Evolutionary conservation across 805 yeast species (phyloP), one percentile per base, ranked within the genome.

Genomic region (Myxozyma vanderwaltii): DNA sequence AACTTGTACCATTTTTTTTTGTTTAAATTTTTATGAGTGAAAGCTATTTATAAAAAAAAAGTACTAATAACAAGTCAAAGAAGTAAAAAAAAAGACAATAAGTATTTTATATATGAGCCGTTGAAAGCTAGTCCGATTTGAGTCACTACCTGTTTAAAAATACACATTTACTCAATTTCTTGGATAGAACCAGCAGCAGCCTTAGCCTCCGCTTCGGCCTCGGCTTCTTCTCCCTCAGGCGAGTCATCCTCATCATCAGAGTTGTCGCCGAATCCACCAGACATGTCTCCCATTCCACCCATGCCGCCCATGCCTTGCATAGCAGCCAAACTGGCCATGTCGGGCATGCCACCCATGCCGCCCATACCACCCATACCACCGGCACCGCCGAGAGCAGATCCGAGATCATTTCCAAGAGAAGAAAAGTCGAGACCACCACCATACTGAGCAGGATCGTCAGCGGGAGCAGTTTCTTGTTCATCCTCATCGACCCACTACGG

Each of bases 401-500:
- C 67, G 51, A 71, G 76, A 35, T 65, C 72, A 65, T 67, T 61
- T 27, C 57, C 58, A n/a, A 76, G 70, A 35, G 74, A 74, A 23
- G 73, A 68, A 59, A 79, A 76, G 63, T 74, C 76, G 65, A 72
- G 58, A 35, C 74, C 77, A 6, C 61, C 69, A 44, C 66, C 72
- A 27, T 63, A 60, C 68, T 67, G 69, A 54, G 72, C 67, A 26
- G 72, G 70, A 63, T 74, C 82, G 24, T 75, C 80, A 43, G 79
- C 86, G 10, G 77, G 79, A 52, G 74, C 78, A 59, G 85, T 91
- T 41, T 89, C 91, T 76, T 92, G 99, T 76, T 92, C 99, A 72
- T 92, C 99, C 78, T 92, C 98, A 72, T 92, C 99, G 41, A 89
- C 96, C 99, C 99, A 92, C 75, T 86, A 56, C 24, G 23, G 6